phyloP scores from a whole-genome alignment of 2,329 filamentous ascomycete genomes.

The Chalaropsis ovoidea region DNA sequence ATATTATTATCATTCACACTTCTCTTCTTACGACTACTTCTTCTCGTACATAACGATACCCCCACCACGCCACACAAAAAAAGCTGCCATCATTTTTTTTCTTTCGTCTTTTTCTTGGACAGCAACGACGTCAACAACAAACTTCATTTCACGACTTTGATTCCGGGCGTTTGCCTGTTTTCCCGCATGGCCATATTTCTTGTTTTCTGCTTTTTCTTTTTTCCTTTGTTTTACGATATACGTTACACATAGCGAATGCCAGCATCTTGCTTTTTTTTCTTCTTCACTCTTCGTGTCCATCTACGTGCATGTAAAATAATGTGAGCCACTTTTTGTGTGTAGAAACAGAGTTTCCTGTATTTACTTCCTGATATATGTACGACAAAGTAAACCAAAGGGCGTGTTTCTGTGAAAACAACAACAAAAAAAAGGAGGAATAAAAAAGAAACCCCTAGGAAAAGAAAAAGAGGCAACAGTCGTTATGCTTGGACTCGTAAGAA shows the following conservation, averaged over 20 bases:
- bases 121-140: not conserved
- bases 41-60: too few relatives aligned
- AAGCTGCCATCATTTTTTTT: not conserved
- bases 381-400: not conserved
- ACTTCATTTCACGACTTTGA: not conserved
- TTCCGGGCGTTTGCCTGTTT: not conserved
- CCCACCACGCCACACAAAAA: too few relatives aligned
- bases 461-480: conserved; percentile 12
- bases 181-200: not conserved
- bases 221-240: not conserved
- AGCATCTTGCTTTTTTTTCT: not conserved
- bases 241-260: too few relatives aligned
- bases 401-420: not conserved
- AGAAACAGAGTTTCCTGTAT: conserved; percentile 6
- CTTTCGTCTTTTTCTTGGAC: not conserved
- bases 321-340: not conserved
- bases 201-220: not conserved
- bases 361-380: not conserved
- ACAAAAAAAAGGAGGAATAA: not conserved
- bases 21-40: not conserved
- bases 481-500: conserved; percentile 22
- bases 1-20: not conserved
- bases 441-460: not conserved
- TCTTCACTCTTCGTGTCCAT: not conserved
- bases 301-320: not conserved